Evolutionary conservation across 2,329 filamentous ascomycete species (phyloP).

Genomic region (Trichoderma oligosporum): DNA sequence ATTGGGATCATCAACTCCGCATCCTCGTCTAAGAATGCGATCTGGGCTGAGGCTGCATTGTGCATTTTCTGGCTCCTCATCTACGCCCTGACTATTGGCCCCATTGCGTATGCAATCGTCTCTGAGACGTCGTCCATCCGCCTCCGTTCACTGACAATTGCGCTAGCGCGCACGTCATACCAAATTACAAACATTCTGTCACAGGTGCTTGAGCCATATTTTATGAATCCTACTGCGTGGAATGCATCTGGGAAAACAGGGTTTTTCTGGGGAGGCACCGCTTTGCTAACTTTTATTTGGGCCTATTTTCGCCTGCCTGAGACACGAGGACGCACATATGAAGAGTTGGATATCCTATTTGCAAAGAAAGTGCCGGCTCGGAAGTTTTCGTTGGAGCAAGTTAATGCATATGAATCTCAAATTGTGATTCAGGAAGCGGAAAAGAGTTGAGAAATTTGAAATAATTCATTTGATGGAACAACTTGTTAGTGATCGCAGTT

Average conservation of each 20-base stretch:
- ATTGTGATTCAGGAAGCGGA: neutral
- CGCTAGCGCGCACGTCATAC: slow-evolving; percentile 43
- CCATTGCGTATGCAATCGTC: slow-evolving; percentile 34
- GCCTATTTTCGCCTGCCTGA: slow-evolving; percentile 51
- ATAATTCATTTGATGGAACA: neutral
- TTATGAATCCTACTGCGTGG: slow-evolving; percentile 44
- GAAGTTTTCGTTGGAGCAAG: slow-evolving; percentile 28
- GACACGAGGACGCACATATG: slow-evolving; percentile 47
- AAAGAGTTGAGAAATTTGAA: neutral
- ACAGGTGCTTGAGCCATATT: slow-evolving; percentile 48
- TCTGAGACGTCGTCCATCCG: slow-evolving; percentile 47
- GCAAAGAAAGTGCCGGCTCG: slow-evolving; percentile 31
- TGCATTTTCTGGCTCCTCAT: slow-evolving; percentile 35
- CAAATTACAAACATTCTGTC: slow-evolving; percentile 49
- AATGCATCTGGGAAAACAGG: slow-evolving; percentile 47
- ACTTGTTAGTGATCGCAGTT: too few relatives aligned
- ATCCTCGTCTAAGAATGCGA: slow-evolving; percentile 24
- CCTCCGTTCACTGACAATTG: slow-evolving; percentile 52
- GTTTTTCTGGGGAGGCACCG: slow-evolving; percentile 47
- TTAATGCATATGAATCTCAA: slow-evolving; percentile 10
- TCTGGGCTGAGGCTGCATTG: slow-evolving; percentile 35
- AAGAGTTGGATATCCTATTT: slow-evolving; percentile 38
- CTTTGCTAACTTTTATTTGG: slow-evolving; percentile 47
- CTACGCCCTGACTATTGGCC: slow-evolving; percentile 39
- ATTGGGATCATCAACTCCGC: slow-evolving; percentile 41